Conservation (phyloP, 2,329 filamentous ascomycete species). For the Ampelomyces quisqualis region DNA sequence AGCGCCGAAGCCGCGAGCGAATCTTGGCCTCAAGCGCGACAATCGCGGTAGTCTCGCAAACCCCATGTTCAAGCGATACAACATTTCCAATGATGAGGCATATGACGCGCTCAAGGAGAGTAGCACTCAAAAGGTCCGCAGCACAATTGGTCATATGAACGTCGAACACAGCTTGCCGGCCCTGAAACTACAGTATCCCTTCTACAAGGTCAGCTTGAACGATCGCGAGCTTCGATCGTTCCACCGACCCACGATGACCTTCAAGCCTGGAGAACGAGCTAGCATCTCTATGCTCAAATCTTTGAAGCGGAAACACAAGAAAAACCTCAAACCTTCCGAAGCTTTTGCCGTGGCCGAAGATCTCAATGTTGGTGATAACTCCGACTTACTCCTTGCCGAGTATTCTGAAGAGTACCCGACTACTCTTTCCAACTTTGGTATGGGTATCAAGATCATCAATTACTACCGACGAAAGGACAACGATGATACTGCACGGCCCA, state of each 20-base stretch:
- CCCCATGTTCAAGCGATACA: constrained; percentile 79
- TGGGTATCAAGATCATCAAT: constrained; percentile 95
- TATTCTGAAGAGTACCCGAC: constrained; percentile 93
- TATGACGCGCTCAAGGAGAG: constrained; percentile 97
- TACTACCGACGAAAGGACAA: constrained; percentile 84
- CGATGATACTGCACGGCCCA: constrained; percentile 75
- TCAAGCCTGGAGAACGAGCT: constrained; percentile 68
- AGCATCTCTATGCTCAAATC: constrained; percentile 68
- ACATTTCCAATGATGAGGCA: constrained; percentile 92
- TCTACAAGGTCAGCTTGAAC: constrained; percentile 84
- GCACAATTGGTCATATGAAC: constrained; percentile 85
- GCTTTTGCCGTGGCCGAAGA: constrained; percentile 80
- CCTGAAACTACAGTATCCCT: constrained; percentile 87
- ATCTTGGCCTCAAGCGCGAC: constrained; percentile 63
- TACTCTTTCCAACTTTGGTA: constrained; percentile 93
- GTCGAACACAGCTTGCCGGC: constrained; percentile 94
- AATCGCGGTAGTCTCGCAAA: constrained; percentile 69
- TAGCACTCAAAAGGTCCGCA: constrained; percentile 92
- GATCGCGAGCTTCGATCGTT: constrained; percentile 74
- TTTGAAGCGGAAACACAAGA: constrained; percentile 76
- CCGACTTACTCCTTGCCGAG: constrained; percentile 82
- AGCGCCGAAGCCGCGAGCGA: constrained; percentile 57
- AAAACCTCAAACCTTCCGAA: constrained; percentile 74
- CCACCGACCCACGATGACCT: constrained; percentile 76
- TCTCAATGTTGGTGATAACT: constrained; percentile 84